These are phyloP conservation scores for Polytrichum formosum DNA, from an alignment of 225 moss, liverwort and hornwort species.

Conservation along the genomic window DNA sequence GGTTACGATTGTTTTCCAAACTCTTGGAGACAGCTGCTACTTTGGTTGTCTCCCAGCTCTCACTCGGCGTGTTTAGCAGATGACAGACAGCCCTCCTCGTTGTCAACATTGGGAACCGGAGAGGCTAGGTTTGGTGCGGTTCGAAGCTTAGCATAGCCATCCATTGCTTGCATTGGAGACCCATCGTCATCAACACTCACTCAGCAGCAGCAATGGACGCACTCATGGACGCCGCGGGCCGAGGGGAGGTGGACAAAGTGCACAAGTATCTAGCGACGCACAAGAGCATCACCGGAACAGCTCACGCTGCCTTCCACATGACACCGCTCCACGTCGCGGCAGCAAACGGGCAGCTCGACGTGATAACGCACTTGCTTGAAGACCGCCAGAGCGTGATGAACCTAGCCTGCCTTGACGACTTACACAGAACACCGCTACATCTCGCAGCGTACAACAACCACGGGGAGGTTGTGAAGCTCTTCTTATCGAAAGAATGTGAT, in stretches of 20 bases:
- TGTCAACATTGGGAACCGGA: too few relatives aligned
- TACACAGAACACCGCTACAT: constrained; percentile 54
- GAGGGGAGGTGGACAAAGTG: constrained; percentile 12
- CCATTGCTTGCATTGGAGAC: too few relatives aligned
- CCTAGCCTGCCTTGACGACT: constrained; percentile 27
- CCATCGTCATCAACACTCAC: too few relatives aligned
- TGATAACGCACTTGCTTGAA: constrained; percentile 4
- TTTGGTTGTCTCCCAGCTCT: too few relatives aligned
- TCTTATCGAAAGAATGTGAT: constrained; percentile 20
- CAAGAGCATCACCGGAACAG: constrained; percentile 1
- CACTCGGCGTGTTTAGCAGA: too few relatives aligned
- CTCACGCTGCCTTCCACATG: constrained; percentile 24
- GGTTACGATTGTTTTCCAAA: too few relatives aligned
- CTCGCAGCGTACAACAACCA: constrained; percentile 43
- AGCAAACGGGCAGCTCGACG: constrained; percentile 25
- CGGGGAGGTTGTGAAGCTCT: constrained; percentile 24
- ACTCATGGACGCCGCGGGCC: constrained; percentile 18
- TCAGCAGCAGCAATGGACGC: constrained; percentile 13
- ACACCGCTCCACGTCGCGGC: constrained; percentile 41
- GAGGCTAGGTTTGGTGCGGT: too few relatives aligned
- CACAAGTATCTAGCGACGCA: constrained; percentile 11
- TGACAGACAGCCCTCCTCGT: too few relatives aligned
- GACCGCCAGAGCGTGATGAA: constrained; percentile 4
- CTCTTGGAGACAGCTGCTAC: too few relatives aligned
- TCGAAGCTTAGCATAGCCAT: too few relatives aligned